Conservation (phyloP, 495 filamentous ascomycete genomes). For the Penicillium odoratum region DNA sequence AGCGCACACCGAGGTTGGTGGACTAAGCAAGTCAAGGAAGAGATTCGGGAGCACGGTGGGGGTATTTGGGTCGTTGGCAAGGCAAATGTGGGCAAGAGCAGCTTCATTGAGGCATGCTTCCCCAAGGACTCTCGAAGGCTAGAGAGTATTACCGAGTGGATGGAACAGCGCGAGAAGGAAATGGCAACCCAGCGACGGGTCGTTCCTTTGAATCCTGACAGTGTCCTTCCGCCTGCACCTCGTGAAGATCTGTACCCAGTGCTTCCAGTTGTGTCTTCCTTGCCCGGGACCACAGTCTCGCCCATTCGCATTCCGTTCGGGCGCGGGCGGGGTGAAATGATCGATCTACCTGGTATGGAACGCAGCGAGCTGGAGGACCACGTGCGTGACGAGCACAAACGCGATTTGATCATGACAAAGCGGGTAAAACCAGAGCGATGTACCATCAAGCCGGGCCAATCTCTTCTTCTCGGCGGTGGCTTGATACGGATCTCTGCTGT, state of each 20-base stretch:
- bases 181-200: conserved; percentile 16
- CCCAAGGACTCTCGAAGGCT: conserved; percentile 70
- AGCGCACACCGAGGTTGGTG: conserved; percentile 84
- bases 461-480: conserved; percentile 79
- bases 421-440: conserved; percentile 66
- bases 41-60: conserved; percentile 75
- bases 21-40: conserved; percentile 81
- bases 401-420: conserved; percentile 71
- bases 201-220: conserved; percentile 24
- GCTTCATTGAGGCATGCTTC: conserved; percentile 79
- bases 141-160: conserved; percentile 37
- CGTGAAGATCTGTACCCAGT: conserved; percentile 70
- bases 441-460: conserved; percentile 73
- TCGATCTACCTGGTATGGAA: conserved; percentile 86
- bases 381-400: conserved; percentile 62
- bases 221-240: conserved; percentile 72
- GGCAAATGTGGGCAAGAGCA: conserved; percentile 95
- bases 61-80: conserved; percentile 98
- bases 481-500: conserved; percentile 84
- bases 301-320: conserved; percentile 91
- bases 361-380: conserved; percentile 68
- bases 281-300: conserved; percentile 92
- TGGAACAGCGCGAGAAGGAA: conserved; percentile 31
- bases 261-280: conserved; percentile 78
- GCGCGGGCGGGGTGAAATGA: conserved; percentile 81